Conservation (phyloP, 129 eudicot genomes). For the Centella asiatica region DNA sequence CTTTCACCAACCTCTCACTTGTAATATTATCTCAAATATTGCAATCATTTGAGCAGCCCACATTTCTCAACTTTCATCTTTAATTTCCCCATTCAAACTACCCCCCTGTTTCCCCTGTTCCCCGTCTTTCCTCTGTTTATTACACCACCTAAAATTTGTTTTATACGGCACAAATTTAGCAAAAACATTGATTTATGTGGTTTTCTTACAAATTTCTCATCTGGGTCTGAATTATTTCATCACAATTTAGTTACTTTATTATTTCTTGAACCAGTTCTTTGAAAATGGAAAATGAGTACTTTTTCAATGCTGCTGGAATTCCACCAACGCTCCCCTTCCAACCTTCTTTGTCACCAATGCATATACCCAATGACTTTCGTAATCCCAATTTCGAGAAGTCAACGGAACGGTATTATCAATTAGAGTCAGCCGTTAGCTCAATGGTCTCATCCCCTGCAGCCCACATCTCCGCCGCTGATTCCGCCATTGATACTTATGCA, state of each 20-base stretch:
- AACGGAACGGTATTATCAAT: conserved; percentile 26
- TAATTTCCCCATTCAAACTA: background rate
- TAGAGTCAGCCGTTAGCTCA: conserved; percentile 49
- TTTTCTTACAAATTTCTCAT: background rate
- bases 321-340: conserved; percentile 31
- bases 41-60: conserved; percentile 22
- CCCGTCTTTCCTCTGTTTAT: conserved; percentile 5
- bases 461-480: conserved; percentile 29
- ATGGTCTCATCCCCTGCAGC: conserved; percentile 49
- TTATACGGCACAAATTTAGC: background rate
- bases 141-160: background rate
- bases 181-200: background rate
- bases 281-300: conserved; percentile 53
- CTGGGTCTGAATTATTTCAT: conserved; percentile 17
- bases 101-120: no score
- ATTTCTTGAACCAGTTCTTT: conserved; percentile 1
- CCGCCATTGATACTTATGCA: conserved; percentile 24
- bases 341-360: conserved; percentile 17
- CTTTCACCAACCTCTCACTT: conserved; percentile 19
- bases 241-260: conserved; percentile 8
- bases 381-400: conserved; percentile 13
- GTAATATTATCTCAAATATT: conserved; percentile 5
- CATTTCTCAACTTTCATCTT: conserved; percentile 17
- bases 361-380: conserved; percentile 13
- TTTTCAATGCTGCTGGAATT: conserved; percentile 38